Percentiles rank a stretch among this genome's conserved stretches.
These are phyloP conservation scores for Pyracantha coccinea DNA, from an alignment of 331 rosid species.

Conservation along the genomic window DNA sequence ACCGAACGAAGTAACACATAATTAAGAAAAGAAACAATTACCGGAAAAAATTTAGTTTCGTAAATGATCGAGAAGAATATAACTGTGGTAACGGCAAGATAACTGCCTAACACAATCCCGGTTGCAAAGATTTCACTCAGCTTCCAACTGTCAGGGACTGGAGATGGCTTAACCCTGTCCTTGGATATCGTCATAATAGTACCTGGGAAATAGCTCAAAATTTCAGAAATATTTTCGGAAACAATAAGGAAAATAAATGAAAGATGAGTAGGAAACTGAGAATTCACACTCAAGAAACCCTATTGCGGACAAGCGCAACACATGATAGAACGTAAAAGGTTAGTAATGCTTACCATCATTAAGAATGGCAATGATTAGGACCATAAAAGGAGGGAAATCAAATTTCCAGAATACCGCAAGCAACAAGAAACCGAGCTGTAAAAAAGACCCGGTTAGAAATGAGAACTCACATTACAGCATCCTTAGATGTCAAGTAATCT, in stretches of 20 bases:
- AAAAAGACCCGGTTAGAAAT: background rate
- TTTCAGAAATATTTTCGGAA: background rate
- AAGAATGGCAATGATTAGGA: constrained; percentile 63
- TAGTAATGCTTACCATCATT: constrained; percentile 44
- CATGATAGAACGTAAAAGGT: background rate
- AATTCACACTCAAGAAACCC: background rate
- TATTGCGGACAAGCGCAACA: background rate
- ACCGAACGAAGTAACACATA: background rate
- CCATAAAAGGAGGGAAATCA: constrained; percentile 77
- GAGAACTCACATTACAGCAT: background rate
- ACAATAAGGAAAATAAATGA: background rate
- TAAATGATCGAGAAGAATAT: constrained; percentile 18
- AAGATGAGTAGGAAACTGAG: background rate
- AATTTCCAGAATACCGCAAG: constrained; percentile 64
- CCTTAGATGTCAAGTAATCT: background rate
- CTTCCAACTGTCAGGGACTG: constrained; percentile 35
- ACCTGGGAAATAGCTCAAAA: constrained; percentile 10
- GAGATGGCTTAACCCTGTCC: constrained; percentile 41
- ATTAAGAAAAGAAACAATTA: background rate
- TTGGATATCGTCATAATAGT: constrained; percentile 41
- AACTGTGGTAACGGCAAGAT: constrained; percentile 27
- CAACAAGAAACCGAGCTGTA: constrained; percentile 64
- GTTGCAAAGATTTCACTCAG: constrained; percentile 36
- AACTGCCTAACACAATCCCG: constrained; percentile 26
- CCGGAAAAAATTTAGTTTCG: constrained; percentile 13